Evolutionary conservation across 768 basidiomycete genomes (phyloP).

Genomic region (Hypsizygus marmoreus): DNA sequence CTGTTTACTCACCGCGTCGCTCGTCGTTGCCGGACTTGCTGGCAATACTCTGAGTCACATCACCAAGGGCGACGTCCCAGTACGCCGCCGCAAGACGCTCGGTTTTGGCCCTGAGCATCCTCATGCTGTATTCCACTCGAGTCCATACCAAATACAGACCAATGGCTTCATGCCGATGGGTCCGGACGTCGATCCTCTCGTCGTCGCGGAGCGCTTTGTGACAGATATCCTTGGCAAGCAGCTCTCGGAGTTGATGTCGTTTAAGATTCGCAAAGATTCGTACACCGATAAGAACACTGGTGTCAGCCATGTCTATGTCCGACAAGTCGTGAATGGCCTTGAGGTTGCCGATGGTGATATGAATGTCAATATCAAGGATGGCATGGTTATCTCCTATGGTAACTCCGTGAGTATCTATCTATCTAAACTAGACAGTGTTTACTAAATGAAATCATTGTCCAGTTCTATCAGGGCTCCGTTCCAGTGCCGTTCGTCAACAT

Average conservation of each 20-base stretch:
- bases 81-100: slow-evolving; percentile 75
- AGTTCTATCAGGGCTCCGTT: slow-evolving; percentile 77
- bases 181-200: slow-evolving; percentile 48
- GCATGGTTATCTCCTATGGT: slow-evolving; percentile 82
- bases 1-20: slow-evolving; percentile 62
- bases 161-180: slow-evolving; percentile 41
- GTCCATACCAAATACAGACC: slow-evolving; percentile 45
- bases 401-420: slow-evolving; percentile 62
- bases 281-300: slow-evolving; percentile 86
- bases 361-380: slow-evolving; percentile 90
- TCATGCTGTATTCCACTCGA: slow-evolving; percentile 66
- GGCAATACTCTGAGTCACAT: slow-evolving; percentile 54
- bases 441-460: slow-evolving; percentile 1
- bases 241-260: slow-evolving; percentile 40
- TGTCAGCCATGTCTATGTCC: slow-evolving; percentile 87
- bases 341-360: slow-evolving; percentile 91
- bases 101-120: slow-evolving; percentile 83
- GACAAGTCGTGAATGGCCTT: slow-evolving; percentile 82
- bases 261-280: slow-evolving; percentile 75
- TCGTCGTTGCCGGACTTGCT: slow-evolving; percentile 61
- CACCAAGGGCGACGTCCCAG: slow-evolving; percentile 28
- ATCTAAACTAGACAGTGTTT: no score
- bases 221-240: slow-evolving; percentile 45
- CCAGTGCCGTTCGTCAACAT: slow-evolving; percentile 39
- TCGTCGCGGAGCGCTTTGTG: slow-evolving; percentile 67